Evolutionary conservation across 768 basidiomycete species (phyloP), one percentile per base, ranked within the genome.

Genomic region (Amanita jacksonii): DNA sequence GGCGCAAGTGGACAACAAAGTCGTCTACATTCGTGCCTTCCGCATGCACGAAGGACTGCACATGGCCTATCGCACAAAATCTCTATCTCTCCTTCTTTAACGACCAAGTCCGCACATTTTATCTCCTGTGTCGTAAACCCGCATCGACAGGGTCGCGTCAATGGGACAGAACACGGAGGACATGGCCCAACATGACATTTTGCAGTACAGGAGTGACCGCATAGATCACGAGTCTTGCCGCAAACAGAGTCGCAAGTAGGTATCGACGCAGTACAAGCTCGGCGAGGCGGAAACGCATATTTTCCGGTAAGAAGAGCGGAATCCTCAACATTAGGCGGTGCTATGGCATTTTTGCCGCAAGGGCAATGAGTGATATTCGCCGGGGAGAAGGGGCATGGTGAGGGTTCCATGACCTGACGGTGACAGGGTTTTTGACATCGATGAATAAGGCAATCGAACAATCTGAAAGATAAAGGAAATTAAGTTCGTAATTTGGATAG

Each of bases 1-100:
- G 72, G 76, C 0, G 90, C 84, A 0, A 97, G 73, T 0, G 96
- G 93, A 54, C 96, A 99, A 57, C 96, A 98, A 7, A 82, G 47
- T 3, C 92, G 73, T 13, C 70, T 68, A 57, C 96, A 98, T 49
- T 84, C 80, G 54, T 99, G 96, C 16, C 80, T 69, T 0, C 93
- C 89, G 56, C 96, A 98, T 6, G 76, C 72, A 12, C 91, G 76
- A 8, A 90, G 65, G 0, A 81, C 85, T 15, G 66, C 64, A 57
- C 96, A 99, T 1, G 80, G 75, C 24, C 76, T 73, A 45, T 90
- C 83, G 60, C 96, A 98, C 1, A 84, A 60, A 32, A 92, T 72
- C 45, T 88, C 83, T 2, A 59, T 63, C 42, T 68, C 67, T 19
- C 54, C 55, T 16, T 41, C 33, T 3, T 48, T 55, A 5, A 49